Percentiles rank a stretch among this genome's conserved stretches.
phyloP scores from a whole-genome alignment of 495 filamentous ascomycete genomes.

The Penicillium bovifimosum region DNA sequence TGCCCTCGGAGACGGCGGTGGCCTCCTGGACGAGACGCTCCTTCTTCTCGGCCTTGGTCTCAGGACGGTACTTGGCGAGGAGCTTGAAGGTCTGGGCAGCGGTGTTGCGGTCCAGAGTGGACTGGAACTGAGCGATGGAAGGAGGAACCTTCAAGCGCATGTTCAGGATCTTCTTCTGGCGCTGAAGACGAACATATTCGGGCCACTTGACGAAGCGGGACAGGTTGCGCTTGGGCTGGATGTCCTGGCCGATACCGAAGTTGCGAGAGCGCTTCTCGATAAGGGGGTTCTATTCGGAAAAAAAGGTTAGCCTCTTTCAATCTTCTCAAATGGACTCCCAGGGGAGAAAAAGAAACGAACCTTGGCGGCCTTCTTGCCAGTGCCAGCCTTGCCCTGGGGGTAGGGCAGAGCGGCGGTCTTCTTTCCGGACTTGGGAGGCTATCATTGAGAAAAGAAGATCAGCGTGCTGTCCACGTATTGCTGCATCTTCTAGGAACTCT shows the following conservation, averaged over 20 bases:
- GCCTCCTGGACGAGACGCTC: conserved; percentile 97
- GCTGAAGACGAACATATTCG: conserved; percentile 96
- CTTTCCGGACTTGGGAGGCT: conserved; percentile 97
- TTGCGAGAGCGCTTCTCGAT: conserved; percentile 96
- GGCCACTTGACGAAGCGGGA: conserved; percentile 99
- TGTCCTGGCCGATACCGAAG: conserved; percentile 98
- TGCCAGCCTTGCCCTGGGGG: conserved; percentile 85
- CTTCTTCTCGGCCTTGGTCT: conserved; percentile 99
- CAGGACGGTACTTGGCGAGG: conserved; percentile 98
- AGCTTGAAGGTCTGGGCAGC: conserved; percentile 97
- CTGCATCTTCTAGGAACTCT: conserved; percentile 85
- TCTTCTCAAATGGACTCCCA: conserved; percentile 7
- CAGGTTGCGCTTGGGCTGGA: conserved; percentile 95
- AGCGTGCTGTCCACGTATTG: conserved; percentile 75
- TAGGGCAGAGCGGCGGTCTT: conserved; percentile 94
- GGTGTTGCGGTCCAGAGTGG: conserved; percentile 96
- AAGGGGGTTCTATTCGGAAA: conserved; percentile 84
- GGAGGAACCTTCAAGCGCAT: conserved; percentile 98
- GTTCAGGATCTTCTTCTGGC: conserved; percentile 99
- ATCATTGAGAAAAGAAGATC: conserved; percentile 99
- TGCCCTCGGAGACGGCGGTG: conserved; percentile 90
- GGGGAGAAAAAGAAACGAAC: conserved; percentile 48
- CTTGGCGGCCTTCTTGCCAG: conserved; percentile 90
- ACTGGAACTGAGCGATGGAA: conserved; percentile 95
- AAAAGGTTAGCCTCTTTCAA: conserved; percentile 17